Base-by-base conservation (phyloP, 164 flowering plant genomes). In the Cinnamomum micranthum region DNA sequence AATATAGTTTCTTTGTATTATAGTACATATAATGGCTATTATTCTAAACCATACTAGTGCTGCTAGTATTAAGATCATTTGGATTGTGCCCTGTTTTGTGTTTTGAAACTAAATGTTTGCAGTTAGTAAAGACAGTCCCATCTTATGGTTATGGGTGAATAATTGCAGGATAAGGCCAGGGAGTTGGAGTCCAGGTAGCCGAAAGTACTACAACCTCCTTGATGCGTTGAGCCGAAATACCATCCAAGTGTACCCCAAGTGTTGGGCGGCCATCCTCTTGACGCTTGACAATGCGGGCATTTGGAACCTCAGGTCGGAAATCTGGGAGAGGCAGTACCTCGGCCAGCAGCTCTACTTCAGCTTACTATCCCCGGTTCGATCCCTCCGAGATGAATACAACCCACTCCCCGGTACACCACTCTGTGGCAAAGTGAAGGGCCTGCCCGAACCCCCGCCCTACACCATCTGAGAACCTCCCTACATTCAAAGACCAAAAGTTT, bases 231-330 rank as follows among this genome's bases (percentile, higher is more conserved):
- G 88, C 83, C 76, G 87, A 50, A 73, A 84, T 76, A 80, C 88
- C 2, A 73, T 87, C 67, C 90, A 87, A 55, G 90, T 87, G 65
- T 86, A 80, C 73, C 90, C 90, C 1, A 78, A 78, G 5, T 78
- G 83, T 12, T 87, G 88, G 88, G 81, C 86, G 0, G 90, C 90
- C 7, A 78, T 86, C 47, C 74, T 87, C 82, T 60, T 84, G 41
- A 87, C 90, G 6, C 50, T 84, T 1, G 90, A 87, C 82, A 87
- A 87, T 27, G 88, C 88, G 0, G 88, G 88, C 1, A 80, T 86
- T 83, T 87, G 90, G 90, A 86, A 79, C 70, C 23, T 87, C 66
- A 79, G 90, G 74, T 81, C 86, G 6, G 62, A 64, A 19, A 1
- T 47, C 7, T 65, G 64, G 70, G 88, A 87, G 69, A 84, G 85